Conservation (phyloP, 805 yeast genomes). For the Sugiyamaella valdiviana region DNA sequence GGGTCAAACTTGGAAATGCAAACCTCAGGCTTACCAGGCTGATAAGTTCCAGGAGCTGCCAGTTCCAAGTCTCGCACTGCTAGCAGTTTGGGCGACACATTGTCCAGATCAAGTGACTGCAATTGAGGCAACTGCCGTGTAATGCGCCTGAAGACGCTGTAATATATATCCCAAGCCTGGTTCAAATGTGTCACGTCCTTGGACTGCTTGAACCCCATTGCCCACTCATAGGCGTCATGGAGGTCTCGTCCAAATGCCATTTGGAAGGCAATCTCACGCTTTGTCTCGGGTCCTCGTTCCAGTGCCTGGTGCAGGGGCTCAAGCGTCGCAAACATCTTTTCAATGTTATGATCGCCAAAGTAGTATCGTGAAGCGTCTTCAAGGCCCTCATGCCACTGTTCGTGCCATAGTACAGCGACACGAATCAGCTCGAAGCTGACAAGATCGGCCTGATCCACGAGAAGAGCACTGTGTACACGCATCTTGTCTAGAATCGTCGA, state of each 20-base stretch:
- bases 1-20: conserved; percentile 74
- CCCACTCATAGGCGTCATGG: conserved; percentile 91
- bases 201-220: conserved; percentile 73
- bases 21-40: conserved; percentile 73
- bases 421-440: conserved; percentile 92
- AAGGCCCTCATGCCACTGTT: conserved; percentile 94
- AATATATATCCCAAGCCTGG: conserved; percentile 97
- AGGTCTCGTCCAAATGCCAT: conserved; percentile 91
- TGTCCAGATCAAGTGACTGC: conserved; percentile 80
- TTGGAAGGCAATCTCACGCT: conserved; percentile 86
- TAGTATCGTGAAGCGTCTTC: conserved; percentile 93
- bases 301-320: conserved; percentile 85
- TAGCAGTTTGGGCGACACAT: conserved; percentile 84
- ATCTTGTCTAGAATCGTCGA: conserved; percentile 83
- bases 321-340: conserved; percentile 85
- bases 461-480: conserved; percentile 75
- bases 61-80: conserved; percentile 72
- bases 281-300: conserved; percentile 79
- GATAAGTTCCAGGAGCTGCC: conserved; percentile 92
- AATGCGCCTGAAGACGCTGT: conserved; percentile 86
- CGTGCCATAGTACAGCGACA: conserved; percentile 96
- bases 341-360: conserved; percentile 91
- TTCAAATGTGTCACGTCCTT: conserved; percentile 82
- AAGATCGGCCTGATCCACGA: conserved; percentile 88
- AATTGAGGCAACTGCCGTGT: conserved; percentile 84